Evolutionary conservation across 2,329 filamentous ascomycete genomes (phyloP).

Genomic region (Alternaria metachromatica): DNA sequence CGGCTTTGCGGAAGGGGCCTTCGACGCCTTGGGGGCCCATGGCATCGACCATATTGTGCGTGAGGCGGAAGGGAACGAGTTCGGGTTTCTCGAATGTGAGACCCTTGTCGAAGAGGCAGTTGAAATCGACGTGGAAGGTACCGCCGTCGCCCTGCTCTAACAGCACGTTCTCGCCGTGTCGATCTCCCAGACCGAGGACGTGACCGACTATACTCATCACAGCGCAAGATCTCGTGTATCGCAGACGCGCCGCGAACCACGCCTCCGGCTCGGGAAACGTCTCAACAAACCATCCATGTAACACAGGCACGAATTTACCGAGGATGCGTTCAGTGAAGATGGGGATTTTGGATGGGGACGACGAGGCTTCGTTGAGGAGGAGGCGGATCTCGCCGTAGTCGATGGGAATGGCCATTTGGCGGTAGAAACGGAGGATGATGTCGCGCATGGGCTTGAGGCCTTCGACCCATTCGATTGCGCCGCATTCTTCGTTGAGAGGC

Average conservation of each 20-base stretch:
- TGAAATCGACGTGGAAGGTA: constrained; percentile 98
- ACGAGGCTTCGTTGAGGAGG: constrained; percentile 70
- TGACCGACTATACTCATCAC: constrained; percentile 99
- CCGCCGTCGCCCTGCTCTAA: constrained; percentile 93
- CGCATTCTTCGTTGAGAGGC: constrained; percentile 95
- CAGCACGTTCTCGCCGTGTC: constrained; percentile 96
- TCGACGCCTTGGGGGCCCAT: constrained; percentile 96
- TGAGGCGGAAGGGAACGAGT: constrained; percentile 92
- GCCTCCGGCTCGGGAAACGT: constrained; percentile 90
- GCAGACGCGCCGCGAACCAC: constrained; percentile 88
- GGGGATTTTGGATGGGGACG: constrained; percentile 64
- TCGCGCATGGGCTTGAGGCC: constrained; percentile 93
- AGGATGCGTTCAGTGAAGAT: constrained; percentile 74
- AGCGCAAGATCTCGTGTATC: constrained; percentile 91
- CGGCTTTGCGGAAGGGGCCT: constrained; percentile 86
- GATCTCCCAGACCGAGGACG: constrained; percentile 88
- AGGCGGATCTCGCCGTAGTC: constrained; percentile 71
- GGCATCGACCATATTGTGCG: constrained; percentile 97
- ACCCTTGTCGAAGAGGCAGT: constrained; percentile 98
- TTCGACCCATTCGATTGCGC: constrained; percentile 98
- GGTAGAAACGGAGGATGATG: constrained; percentile 81
- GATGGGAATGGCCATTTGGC: constrained; percentile 70
- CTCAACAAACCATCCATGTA: constrained; percentile 94
- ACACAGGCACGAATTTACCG: constrained; percentile 78
- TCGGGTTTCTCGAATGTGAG: constrained; percentile 95